Evolutionary conservation across 179 eudicot species (phyloP), one percentile per base, ranked within the genome.

Genomic region (Gypsophila paniculata): DNA sequence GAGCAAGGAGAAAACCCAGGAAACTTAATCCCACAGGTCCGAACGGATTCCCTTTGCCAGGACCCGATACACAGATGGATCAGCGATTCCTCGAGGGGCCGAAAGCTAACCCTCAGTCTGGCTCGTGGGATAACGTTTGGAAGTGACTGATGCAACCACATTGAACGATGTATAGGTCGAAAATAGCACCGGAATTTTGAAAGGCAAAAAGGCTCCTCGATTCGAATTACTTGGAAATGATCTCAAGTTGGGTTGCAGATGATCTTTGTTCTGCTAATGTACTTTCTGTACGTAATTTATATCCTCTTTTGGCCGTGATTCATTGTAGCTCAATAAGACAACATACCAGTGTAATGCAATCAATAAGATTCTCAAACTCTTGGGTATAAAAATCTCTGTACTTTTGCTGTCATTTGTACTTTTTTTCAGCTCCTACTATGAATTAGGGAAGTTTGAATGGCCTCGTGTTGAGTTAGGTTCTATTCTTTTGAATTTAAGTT

Each of bases 101-200:
- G 8, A 91, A 88, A 77, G 76, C 79, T 42, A 84, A 83, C 69
- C 86, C 90, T 5, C 67, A 78, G 19, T 0, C 62, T 77, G 92
- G 89, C 72, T 79, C 79, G 6, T 89, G 97, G 97, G 96, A 91
- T 64, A 81, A 74, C 49, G 89, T 88, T 18, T 91, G 97, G 97
- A 96, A 90, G 91, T 25, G 32, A 75, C 72, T 65, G 79, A 79
- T 48, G 39, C 71, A 25, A 52, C 65, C 65, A 75, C 54, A 61
- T 84, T 58, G 5, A 26, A 39, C 18, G 25, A 46, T 26, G 11
- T 53, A 22, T 67, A 54, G 38, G 44, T 67, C 17, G 10, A 58
- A 36, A 55, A 21, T 42, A 61, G 58, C 60, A 48, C 58, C 13
- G 60, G 73, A 60, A 58, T 46, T 64, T 68, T 18, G 14, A 23